Conservation (phyloP, 768 basidiomycete genomes). For the Suillus paluster region DNA sequence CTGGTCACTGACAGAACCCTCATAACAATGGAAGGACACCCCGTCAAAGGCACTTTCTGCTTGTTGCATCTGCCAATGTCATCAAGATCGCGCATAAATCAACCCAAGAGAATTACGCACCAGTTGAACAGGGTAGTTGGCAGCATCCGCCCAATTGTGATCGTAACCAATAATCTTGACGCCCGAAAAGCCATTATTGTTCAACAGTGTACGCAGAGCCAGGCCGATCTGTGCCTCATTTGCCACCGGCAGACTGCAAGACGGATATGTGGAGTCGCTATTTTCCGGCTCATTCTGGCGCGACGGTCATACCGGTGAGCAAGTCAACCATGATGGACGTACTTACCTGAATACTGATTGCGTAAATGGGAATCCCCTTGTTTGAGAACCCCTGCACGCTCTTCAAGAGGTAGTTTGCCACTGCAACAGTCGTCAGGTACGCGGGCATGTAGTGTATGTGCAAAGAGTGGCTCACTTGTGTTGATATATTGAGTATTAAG, state of each 20-base stretch:
- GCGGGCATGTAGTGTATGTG: neutral
- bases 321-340: neutral
- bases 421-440: conserved; percentile 38
- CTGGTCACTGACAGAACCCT: conserved; percentile 57
- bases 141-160: conserved; percentile 77
- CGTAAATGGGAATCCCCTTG: conserved; percentile 64
- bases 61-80: conserved; percentile 52
- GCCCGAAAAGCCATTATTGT: conserved; percentile 60
- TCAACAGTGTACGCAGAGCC: conserved; percentile 58
- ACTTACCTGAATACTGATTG: conserved; percentile 64
- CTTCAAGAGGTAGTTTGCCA: conserved; percentile 75
- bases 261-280: conserved; percentile 71
- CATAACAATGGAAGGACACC: conserved; percentile 76
- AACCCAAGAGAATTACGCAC: conserved; percentile 31
- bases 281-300: conserved; percentile 57
- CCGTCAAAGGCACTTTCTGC: conserved; percentile 61
- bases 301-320: neutral
- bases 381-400: conserved; percentile 68
- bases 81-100: conserved; percentile 4
- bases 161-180: conserved; percentile 72
- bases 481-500: conserved; percentile 52
- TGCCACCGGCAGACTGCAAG: conserved; percentile 55
- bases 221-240: conserved; percentile 64
- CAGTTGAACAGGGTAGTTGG: conserved; percentile 61
- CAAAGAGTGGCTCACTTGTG: conserved; percentile 46